Base-by-base conservation (phyloP, 1,139 yeast species). In the Magnusiomyces suaveolens region DNA sequence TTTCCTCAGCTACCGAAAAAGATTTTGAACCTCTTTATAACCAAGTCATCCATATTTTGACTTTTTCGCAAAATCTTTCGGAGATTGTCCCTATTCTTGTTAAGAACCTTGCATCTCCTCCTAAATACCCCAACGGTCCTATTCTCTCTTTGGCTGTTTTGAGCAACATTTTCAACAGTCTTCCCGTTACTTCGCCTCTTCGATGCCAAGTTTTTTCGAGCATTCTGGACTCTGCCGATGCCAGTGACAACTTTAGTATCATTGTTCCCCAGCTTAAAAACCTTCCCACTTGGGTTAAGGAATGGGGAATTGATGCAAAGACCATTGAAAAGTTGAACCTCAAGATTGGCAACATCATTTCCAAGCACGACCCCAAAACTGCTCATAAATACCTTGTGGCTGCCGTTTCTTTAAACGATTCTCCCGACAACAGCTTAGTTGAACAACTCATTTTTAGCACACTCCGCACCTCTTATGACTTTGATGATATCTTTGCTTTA, bases 11-110 rank as follows among this genome's bases (percentile, higher is more conserved):
- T 18, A 66, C 71, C n/a, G 74, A 69, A 53, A 61, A 63, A 56
- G 76, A 74, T 51, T 71, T 72, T 56, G 78, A 74, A 63, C 60
- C 75, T 8, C 69, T 71, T 21, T 72, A 69, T 62, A 74, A 73
- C 62, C 64, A 74, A 50, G 63, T 72, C 32, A 59, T 74, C 50
- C 69, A 70, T 60, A 67, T 71, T 51, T 60, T 74, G 52, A 63
- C 72, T 21, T 63, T 66, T 43, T 66, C 74, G 38, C 62, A 71
- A 24, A 65, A 69, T 48, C 64, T 70, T 56, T 63, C 63, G 20
- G 67, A 64, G 43, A 62, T 68, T 46, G 60, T 70, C 43, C 68
- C 71, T 16, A 62, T 62, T 18, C 59, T 72, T 26, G 63, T 72
- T 32, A 60, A 63, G 39, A 64, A 66, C 59, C 63, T 74, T 46